Percentiles rank a stretch among this genome's conserved stretches.
Conservation (phyloP, 768 basidiomycete genomes). For the Termitomyces sp. region DNA sequence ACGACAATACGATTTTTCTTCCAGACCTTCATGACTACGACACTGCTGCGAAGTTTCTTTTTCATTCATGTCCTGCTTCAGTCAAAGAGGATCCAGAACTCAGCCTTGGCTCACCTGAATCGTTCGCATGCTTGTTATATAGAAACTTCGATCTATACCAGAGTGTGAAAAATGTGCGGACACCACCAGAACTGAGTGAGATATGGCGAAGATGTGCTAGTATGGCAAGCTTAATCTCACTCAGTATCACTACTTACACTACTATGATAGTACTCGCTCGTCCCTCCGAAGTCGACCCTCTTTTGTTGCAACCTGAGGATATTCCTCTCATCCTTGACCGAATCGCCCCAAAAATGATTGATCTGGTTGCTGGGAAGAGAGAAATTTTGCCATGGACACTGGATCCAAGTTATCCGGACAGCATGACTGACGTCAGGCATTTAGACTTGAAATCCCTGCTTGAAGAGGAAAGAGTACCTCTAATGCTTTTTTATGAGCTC, state of each 20-base stretch:
- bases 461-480: background rate
- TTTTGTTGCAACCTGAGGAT: background rate
- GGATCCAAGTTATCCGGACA: background rate
- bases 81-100: no score
- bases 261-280: background rate
- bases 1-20: no score
- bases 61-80: no score
- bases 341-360: background rate
- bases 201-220: background rate
- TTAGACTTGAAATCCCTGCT: background rate
- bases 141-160: background rate
- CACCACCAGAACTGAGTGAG: background rate
- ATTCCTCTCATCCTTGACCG: background rate
- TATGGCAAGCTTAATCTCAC: background rate
- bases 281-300: no score
- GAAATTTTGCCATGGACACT: background rate
- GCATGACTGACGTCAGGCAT: background rate
- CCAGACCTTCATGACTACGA: no score
- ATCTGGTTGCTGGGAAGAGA: background rate
- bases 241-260: background rate
- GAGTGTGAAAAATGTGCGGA: background rate
- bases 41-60: no score
- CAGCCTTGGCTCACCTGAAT: background rate
- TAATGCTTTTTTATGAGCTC: slow-evolving; percentile 1
- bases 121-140: background rate